These are phyloP conservation scores for Fusarium sp. DNA, from an alignment of 2,329 filamentous ascomycete species.

Conservation along the genomic window DNA sequence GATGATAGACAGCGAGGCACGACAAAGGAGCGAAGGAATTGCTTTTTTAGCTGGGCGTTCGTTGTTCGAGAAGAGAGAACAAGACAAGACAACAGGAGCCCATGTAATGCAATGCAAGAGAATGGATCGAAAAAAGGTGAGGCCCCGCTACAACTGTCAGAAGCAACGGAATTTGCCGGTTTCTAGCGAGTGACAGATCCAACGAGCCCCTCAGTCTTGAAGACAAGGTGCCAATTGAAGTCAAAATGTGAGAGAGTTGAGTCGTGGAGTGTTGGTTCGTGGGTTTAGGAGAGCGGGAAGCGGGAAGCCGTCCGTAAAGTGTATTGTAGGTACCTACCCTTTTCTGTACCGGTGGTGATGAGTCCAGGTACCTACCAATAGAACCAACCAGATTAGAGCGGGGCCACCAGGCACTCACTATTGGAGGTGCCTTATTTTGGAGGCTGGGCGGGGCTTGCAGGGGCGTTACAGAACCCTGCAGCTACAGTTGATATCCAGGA, in stretches of 20 bases:
- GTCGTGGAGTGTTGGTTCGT: conserved; percentile 32
- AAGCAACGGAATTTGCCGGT: conserved; percentile 14
- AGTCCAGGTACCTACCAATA: not conserved
- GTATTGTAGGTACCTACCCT: not conserved
- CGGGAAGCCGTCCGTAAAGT: conserved; percentile 22
- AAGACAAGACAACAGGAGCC: conserved; percentile 6
- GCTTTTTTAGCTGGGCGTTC: conserved; percentile 24
- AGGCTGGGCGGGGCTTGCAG: conserved; percentile 20
- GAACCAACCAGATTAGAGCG: not conserved
- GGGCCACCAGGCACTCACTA: conserved; percentile 1
- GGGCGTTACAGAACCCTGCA: conserved; percentile 19
- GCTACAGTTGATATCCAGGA: not conserved
- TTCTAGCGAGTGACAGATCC: not conserved
- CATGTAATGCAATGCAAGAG: conserved; percentile 25
- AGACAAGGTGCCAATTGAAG: not conserved
- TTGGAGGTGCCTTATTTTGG: conserved; percentile 14
- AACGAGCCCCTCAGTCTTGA: not conserved
- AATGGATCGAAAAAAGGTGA: conserved; percentile 23
- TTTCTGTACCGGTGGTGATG: not conserved
- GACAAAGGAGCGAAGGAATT: conserved; percentile 17
- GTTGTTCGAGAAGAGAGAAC: conserved; percentile 15
- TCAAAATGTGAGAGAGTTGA: conserved; percentile 1
- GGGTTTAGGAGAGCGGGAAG: conserved; percentile 18
- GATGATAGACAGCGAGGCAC: conserved; percentile 12
- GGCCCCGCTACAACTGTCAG: conserved; percentile 40